Base-by-base conservation (phyloP, 257 asterid genomes). In the Solanum bukasovii region DNA sequence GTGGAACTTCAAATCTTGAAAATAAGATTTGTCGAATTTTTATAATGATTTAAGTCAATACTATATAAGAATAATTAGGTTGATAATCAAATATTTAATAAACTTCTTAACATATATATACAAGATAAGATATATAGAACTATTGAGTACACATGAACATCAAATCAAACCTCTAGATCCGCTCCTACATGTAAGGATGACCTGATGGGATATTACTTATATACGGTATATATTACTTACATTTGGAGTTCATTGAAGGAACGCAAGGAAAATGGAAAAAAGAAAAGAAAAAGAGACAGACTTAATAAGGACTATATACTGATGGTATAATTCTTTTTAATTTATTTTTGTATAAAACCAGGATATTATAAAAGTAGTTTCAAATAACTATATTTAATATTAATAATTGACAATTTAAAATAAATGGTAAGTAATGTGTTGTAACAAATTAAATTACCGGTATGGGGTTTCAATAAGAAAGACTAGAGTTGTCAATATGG, bases 241-340 rank as follows among this genome's bases (percentile, higher is more conserved):
- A 65, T 0, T n/a, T 65, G 2, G 31, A 65, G 33, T n/a, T 65
- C 16, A 10, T n/a, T 65, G 33, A n/a, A 65, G 72, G 33, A 2
- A n/a, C 8, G 9, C 40, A 7, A 5, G 61, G 7, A 14, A 18
- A 5, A 14, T 7, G 20, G 7, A 18, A 52, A 5, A 35, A 5
- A 9, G 2, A 7, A 21, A 49, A 23, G n/a, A 10, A 9, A 11
- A 10, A n/a, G 31, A 9, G 31, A 61, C 70, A 9, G 29, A 61
- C 13, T n/a, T n/a, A n/a, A n/a, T n/a, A n/a, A n/a, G n/a, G n/a
- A n/a, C 18, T 27, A 67, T 13, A 5, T 68, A 67, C 8, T 5
- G 5, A 67, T n/a, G n/a, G n/a, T n/a, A n/a, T 37, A 6, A 7
- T 7, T 37, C 0, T 37, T 10, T 40, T 0, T 9, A 0, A 2